Evolutionary conservation across 2,329 filamentous ascomycete genomes (phyloP).

Genomic region (Calonectria crousiana): DNA sequence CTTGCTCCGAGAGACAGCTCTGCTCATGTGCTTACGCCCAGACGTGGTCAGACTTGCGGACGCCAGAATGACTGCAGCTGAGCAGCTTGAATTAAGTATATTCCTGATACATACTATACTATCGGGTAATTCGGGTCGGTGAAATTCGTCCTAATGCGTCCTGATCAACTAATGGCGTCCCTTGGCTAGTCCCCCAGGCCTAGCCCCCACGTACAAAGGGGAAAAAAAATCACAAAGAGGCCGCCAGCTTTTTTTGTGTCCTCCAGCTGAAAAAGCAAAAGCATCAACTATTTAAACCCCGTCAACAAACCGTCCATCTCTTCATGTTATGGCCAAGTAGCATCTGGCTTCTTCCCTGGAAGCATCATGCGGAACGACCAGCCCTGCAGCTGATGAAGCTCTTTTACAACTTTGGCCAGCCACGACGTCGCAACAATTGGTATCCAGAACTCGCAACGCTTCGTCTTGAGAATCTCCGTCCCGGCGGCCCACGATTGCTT

Average conservation of each 20-base stretch:
- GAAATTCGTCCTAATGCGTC: background rate
- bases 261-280: background rate
- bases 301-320: background rate
- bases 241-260: background rate
- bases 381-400: conserved; percentile 39
- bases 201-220: background rate
- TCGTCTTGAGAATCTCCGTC: conserved; percentile 36
- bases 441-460: conserved; percentile 48
- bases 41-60: background rate
- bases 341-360: conserved; percentile 43
- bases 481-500: conserved; percentile 41
- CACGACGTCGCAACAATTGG: conserved; percentile 46
- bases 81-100: background rate
- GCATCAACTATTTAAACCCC: background rate
- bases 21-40: background rate
- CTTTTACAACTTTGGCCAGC: conserved; percentile 42
- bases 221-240: background rate
- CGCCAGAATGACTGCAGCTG: background rate
- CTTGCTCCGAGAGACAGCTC: background rate
- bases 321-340: conserved; percentile 29
- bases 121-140: background rate
- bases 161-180: background rate
- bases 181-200: background rate
- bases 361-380: conserved; percentile 50
- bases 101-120: background rate